Base-by-base conservation (phyloP, 1,284 basidiomycete genomes). In the Phellinidium pouzarii region DNA sequence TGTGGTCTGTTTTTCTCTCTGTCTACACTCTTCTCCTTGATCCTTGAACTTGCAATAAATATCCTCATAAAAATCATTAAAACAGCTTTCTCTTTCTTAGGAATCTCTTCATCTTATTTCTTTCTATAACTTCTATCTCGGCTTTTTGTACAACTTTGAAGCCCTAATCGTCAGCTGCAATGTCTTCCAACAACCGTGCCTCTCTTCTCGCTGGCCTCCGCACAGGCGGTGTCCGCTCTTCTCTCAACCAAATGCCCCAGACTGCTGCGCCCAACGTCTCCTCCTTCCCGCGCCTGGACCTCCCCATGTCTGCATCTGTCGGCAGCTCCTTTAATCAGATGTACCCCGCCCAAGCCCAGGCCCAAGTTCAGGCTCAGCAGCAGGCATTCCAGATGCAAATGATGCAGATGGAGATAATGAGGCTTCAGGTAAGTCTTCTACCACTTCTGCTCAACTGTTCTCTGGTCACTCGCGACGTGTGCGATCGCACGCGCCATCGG, bases 181-280 rank as follows among this genome's bases (percentile, higher is more conserved):
- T 75, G 59, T 66, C 74, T 45, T 69, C 77, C 64, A 84, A 77
- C 69, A 72, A 76, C 60, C 85, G 87, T 63, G 87, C 87, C 53
- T 87, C 86, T 58, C 84, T 91, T 62, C 85, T 91, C 68, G 76
- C 84, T 58, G 86, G 85, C 62, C 86, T 91, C 63, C 85, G 87
- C 66, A 91, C 87, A 52, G 87, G 88, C 66, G 87, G 87, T 51
- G 88, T 90, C 56, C 84, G 87, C 62, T 80, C 87, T 14, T 65
- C 75, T 42, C 82, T 85, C 57, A 70, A 73, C 60, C 70, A 70
- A 38, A 67, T 79, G 23, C 84, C 87, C 43, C 82, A 85, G 66
- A 82, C 84, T 44, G 82, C 85, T 52, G 80, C 81, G 26, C 80
- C 81, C 25, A 70, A 72, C 48, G 74, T 71, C 58, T 70, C 81